Percentiles rank a stretch among this genome's conserved stretches.
These are phyloP conservation scores for Naganishia sp. DNA, from an alignment of 1,284 basidiomycete genomes.

Conservation along the genomic window DNA sequence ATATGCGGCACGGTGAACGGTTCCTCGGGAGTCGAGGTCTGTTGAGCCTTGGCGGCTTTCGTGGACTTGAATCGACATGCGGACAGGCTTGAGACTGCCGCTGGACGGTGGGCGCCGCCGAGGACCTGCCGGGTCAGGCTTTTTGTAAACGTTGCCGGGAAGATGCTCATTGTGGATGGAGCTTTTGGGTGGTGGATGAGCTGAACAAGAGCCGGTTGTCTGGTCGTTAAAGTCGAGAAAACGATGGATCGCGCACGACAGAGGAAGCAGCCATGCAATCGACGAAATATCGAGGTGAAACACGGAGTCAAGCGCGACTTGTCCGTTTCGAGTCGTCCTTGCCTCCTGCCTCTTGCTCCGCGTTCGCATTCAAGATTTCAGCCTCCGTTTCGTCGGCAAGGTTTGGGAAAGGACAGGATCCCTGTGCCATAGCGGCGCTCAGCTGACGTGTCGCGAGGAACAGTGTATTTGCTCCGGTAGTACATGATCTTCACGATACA, in stretches of 20 bases:
- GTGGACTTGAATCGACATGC: conserved; percentile 25
- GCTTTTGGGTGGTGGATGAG: neutral
- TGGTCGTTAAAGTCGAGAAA: conserved; percentile 8
- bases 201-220: too few relatives aligned
- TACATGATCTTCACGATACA: too few relatives aligned
- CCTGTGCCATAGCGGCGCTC: too few relatives aligned
- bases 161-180: conserved; percentile 21
- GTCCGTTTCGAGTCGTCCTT: neutral
- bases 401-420: too few relatives aligned
- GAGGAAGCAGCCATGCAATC: conserved; percentile 24
- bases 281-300: conserved; percentile 22
- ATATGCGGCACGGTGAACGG: conserved; percentile 43
- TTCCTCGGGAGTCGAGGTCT: conserved; percentile 10
- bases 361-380: too few relatives aligned
- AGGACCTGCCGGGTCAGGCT: conserved; percentile 14
- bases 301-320: neutral
- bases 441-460: too few relatives aligned
- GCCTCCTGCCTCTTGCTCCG: too few relatives aligned
- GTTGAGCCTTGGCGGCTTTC: conserved; percentile 14
- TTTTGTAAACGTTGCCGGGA: conserved; percentile 15
- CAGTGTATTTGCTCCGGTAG: too few relatives aligned
- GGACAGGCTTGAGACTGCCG: conserved; percentile 5
- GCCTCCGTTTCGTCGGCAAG: too few relatives aligned
- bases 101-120: conserved; percentile 7
- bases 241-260: neutral